phyloP scores from a whole-genome alignment of 345 rosid species.

The Linum trigynum region DNA sequence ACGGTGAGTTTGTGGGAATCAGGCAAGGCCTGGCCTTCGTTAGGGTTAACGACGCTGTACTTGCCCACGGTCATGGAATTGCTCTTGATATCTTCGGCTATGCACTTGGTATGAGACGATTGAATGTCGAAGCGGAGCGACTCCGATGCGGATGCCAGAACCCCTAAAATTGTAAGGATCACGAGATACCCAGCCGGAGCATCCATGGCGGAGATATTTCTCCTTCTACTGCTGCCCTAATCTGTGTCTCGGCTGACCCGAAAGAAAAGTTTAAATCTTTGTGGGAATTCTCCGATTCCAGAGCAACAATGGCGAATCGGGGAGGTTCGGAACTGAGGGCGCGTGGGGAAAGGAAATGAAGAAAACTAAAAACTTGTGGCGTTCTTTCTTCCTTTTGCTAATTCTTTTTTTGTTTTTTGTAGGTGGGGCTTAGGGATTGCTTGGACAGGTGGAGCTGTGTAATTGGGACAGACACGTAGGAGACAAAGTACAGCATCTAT shows the following conservation, averaged over 20 bases:
- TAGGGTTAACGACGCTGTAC: slow-evolving; percentile 59
- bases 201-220: not conserved
- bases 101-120: slow-evolving; percentile 79
- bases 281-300: not conserved
- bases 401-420: not conserved
- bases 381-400: no score
- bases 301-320: not conserved
- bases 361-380: no score
- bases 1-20: slow-evolving; percentile 63
- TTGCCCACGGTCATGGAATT: slow-evolving; percentile 85
- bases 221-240: not conserved
- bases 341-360: not conserved
- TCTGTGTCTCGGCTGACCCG: not conserved
- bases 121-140: slow-evolving; percentile 68
- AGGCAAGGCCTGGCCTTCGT: slow-evolving; percentile 61
- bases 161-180: slow-evolving; percentile 10
- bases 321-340: not conserved
- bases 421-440: not conserved
- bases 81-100: slow-evolving; percentile 78
- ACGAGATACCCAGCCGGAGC: not conserved
- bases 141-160: slow-evolving; percentile 22
- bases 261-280: not conserved
- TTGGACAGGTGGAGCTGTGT: not conserved
- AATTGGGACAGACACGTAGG: not conserved
- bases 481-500: not conserved